Conservation (phyloP, 352 stramenopile genomes). For the Blastocystis sp. region DNA sequence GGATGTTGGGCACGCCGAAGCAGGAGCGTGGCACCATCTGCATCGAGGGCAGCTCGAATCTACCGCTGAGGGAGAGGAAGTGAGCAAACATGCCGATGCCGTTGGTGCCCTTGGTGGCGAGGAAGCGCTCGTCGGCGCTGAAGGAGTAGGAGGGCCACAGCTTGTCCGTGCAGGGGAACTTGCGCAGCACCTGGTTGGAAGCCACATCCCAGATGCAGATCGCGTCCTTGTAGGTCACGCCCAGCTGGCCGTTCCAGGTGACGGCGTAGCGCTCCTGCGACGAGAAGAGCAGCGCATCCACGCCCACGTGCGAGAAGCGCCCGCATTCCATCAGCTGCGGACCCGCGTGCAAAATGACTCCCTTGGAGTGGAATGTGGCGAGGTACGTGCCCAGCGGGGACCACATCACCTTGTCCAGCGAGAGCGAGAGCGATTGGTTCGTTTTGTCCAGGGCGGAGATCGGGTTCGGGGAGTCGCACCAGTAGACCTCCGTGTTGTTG, state of each 20-base stretch:
- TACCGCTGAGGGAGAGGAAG: background rate
- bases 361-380: conserved; percentile 8
- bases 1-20: background rate
- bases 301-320: conserved; percentile 9
- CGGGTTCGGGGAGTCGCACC: background rate
- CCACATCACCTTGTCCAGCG: conserved; percentile 4
- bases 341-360: conserved; percentile 6
- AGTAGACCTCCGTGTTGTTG: conserved; percentile 13
- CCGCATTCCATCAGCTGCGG: background rate
- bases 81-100: conserved; percentile 5
- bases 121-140: conserved; percentile 29
- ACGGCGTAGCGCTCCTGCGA: conserved; percentile 25
- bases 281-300: background rate
- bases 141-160: conserved; percentile 40
- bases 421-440: background rate
- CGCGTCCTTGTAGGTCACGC: conserved; percentile 21
- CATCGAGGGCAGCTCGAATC: conserved; percentile 11
- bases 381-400: conserved; percentile 38
- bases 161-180: conserved; percentile 41
- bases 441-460: background rate
- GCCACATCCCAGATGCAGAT: conserved; percentile 26
- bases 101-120: conserved; percentile 31
- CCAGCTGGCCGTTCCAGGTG: conserved; percentile 41
- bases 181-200: conserved; percentile 18
- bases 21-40: conserved; percentile 25